phyloP scores from a whole-genome alignment of 345 rosid species.

The rapeseed (Brassica napus) region Da-Ae NC_063436.1:14218001-14218500 shows the following conservation, averaged over 20 bases:
- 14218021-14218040: conserved; percentile 37
- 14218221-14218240: conserved; percentile 20
- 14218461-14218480: conserved; percentile 68
- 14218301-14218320: conserved; percentile 70
- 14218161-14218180: conserved; percentile 19
- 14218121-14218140: not conserved
- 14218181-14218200: not conserved
- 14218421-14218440: conserved; percentile 11
- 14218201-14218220: conserved; percentile 30
- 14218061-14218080: conserved; percentile 10
- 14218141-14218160: conserved; percentile 1
- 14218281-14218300: too few species aligned
- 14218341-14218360: conserved; percentile 98
- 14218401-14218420: conserved; percentile 21
- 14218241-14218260: conserved; percentile 19
- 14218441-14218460: not conserved
- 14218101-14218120: too few species aligned
- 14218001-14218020: conserved; percentile 35
- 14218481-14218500: conserved; percentile 72
- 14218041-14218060: not conserved
- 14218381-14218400: conserved; percentile 86
- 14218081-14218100: not conserved
- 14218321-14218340: conserved; percentile 99
- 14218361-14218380: conserved; percentile 93
- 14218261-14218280: too few species aligned